phyloP scores from a whole-genome alignment of 2,329 filamentous ascomycete species.

The Calycina herbarum region DNA sequence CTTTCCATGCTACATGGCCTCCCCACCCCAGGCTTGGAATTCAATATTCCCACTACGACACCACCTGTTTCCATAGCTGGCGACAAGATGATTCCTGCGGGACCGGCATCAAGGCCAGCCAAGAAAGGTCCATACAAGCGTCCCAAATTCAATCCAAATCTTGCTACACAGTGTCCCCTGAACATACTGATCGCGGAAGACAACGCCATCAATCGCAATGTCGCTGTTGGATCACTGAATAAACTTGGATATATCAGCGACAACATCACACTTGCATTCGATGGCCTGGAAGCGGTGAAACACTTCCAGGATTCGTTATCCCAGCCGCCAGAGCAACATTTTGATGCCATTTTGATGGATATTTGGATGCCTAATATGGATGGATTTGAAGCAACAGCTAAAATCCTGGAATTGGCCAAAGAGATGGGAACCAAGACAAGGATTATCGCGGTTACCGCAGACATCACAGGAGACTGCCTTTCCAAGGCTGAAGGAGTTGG shows the following conservation, averaged over 20 bases:
- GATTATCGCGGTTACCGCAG: constrained; percentile 56
- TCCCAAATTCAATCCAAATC: constrained; percentile 51
- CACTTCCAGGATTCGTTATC: constrained; percentile 51
- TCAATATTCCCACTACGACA: background rate
- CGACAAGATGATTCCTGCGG: background rate
- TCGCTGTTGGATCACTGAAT: constrained; percentile 64
- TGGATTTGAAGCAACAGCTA: constrained; percentile 66
- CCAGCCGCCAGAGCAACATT: constrained; percentile 37
- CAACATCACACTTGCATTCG: constrained; percentile 61
- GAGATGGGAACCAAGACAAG: constrained; percentile 24
- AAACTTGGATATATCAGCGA: constrained; percentile 63
- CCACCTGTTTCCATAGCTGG: background rate
- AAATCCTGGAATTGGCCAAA: constrained; percentile 49
- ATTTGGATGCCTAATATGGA: constrained; percentile 75
- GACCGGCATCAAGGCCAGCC: background rate
- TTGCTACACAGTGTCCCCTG: constrained; percentile 61
- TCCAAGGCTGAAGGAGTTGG: constrained; percentile 50
- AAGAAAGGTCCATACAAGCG: constrained; percentile 17
- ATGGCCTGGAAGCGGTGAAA: constrained; percentile 66
- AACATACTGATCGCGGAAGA: constrained; percentile 72
- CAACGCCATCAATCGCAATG: constrained; percentile 69
- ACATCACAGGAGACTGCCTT: constrained; percentile 53
- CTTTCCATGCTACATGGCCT: constrained; percentile 4
- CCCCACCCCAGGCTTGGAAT: constrained; percentile 14
- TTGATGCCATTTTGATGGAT: constrained; percentile 71